Percentiles rank a stretch among this genome's conserved stretches.
These are phyloP conservation scores for Trichoderma guizhouense DNA, from an alignment of 2,329 filamentous ascomycete genomes.

Conservation along the genomic window DNA sequence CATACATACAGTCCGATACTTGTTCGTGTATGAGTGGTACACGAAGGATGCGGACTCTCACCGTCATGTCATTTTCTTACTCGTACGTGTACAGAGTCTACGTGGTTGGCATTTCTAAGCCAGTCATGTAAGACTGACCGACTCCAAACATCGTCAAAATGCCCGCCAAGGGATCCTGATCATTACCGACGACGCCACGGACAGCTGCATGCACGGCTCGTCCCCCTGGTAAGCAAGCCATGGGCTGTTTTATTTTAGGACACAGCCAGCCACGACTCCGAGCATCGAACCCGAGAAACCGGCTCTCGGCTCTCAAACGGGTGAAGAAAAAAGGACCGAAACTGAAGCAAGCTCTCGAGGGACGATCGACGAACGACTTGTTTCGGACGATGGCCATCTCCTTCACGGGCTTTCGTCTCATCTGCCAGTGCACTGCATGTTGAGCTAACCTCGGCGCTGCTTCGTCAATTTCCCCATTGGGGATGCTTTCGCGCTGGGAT, in stretches of 20 bases:
- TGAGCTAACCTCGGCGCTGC: slow-evolving; percentile 5
- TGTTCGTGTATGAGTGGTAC: background rate
- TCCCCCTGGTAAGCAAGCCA: background rate
- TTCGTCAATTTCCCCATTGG: slow-evolving; percentile 11
- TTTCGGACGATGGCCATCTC: background rate
- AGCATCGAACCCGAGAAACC: background rate
- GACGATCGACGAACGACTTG: background rate
- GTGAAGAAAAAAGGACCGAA: slow-evolving; percentile 1
- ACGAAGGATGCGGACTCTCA: background rate
- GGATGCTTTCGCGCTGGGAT: background rate
- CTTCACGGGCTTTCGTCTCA: background rate
- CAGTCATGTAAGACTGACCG: background rate
- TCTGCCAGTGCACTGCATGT: background rate
- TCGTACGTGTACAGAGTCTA: background rate
- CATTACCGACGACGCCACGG: background rate
- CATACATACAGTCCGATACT: background rate
- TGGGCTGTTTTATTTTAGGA: background rate
- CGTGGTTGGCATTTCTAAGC: background rate
- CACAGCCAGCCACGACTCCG: background rate
- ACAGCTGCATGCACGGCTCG: background rate
- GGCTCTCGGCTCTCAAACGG: background rate
- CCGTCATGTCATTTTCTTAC: background rate
- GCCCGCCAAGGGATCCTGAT: background rate
- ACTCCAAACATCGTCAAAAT: background rate
- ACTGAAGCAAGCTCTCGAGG: background rate